These are phyloP conservation scores for Alternaria arborescens DNA, from an alignment of 2,329 filamentous ascomycete species.

Conservation along the genomic window DNA sequence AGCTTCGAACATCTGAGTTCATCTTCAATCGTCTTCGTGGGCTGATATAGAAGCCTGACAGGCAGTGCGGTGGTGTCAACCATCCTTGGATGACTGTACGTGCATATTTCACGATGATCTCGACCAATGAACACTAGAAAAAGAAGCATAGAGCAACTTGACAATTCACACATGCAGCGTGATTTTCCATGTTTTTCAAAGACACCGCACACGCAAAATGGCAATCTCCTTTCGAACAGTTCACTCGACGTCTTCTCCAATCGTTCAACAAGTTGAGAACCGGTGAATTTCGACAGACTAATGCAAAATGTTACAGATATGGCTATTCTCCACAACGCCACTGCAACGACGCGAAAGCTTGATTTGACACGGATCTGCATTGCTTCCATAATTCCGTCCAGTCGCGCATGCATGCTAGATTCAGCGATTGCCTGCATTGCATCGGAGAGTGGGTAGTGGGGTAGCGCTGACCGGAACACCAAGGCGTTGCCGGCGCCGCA, in stretches of 20 bases:
- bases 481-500: neutral
- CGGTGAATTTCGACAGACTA: neutral
- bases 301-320: neutral
- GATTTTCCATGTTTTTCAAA: neutral
- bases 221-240: neutral
- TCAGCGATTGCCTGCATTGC: neutral
- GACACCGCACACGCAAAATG: neutral
- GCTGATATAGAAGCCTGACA: neutral
- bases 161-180: neutral
- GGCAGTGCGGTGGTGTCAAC: neutral
- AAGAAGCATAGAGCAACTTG: neutral
- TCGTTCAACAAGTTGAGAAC: neutral
- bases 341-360: slow-evolving; percentile 1
- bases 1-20: neutral
- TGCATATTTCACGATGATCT: neutral
- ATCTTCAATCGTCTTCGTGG: neutral
- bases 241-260: neutral
- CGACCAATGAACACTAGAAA: neutral
- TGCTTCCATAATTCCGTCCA: neutral
- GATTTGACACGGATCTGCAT: slow-evolving; percentile 4
- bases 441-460: slow-evolving; percentile 5
- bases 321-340: slow-evolving; percentile 1
- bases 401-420: neutral
- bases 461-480: slow-evolving; percentile 4
- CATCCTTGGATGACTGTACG: neutral